Conservation (phyloP, 2,329 filamentous ascomycete species). For the Botrytis fragariae region DNA sequence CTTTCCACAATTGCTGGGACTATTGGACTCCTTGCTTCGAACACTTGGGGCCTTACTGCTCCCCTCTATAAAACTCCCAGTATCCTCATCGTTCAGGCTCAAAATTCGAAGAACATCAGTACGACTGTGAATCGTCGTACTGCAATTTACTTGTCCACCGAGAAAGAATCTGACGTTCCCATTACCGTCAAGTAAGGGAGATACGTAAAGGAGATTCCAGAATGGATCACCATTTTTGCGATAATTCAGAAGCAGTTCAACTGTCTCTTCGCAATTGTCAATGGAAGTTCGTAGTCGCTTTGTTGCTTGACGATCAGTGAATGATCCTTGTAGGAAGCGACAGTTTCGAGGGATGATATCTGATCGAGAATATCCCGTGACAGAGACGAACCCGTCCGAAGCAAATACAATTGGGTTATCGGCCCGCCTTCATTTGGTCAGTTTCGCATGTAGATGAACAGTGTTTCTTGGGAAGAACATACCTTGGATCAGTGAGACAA, state of each 20-base stretch:
- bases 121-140: conserved; percentile 50
- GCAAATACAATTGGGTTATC: conserved; percentile 52
- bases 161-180: conserved; percentile 53
- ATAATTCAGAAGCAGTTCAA: conserved; percentile 53
- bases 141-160: conserved; percentile 57
- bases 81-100: conserved; percentile 40
- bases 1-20: conserved; percentile 13
- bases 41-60: conserved; percentile 24
- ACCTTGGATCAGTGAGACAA: conserved; percentile 52
- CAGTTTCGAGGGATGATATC: conserved; percentile 52
- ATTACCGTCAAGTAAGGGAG: conserved; percentile 49
- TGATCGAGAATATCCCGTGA: conserved; percentile 49
- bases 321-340: conserved; percentile 49
- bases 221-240: conserved; percentile 51
- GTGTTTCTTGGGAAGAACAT: not conserved
- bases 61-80: conserved; percentile 32
- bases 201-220: conserved; percentile 56
- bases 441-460: not conserved
- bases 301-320: conserved; percentile 46
- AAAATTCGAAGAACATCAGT: conserved; percentile 52
- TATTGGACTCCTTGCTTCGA: conserved; percentile 13
- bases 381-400: conserved; percentile 51
- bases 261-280: conserved; percentile 44
- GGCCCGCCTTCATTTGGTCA: conserved; percentile 34
- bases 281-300: conserved; percentile 45